A percentile compares a stretch with the other conserved stretches of the same genome.
phyloP scores from a whole-genome alignment of 352 stramenopile genomes.

The Pythium dissimile region DNA sequence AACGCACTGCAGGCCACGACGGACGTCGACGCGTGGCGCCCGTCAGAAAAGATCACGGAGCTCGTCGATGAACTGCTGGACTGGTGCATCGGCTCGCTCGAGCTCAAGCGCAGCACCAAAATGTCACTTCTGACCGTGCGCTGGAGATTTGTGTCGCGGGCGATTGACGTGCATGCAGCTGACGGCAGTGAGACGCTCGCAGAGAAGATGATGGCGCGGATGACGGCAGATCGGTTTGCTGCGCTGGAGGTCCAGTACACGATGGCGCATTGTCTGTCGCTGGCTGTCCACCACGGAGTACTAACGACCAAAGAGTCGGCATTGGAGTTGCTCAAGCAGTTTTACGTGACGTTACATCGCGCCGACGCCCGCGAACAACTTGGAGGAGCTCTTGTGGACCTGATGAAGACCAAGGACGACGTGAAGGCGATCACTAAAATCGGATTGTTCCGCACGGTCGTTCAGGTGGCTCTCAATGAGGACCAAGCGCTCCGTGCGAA shows the following conservation, averaged over 20 bases:
- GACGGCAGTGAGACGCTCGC: not conserved
- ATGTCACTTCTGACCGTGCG: slow-evolving; percentile 7
- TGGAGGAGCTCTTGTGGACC: slow-evolving; percentile 24
- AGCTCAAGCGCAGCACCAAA: slow-evolving; percentile 15
- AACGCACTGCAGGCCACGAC: slow-evolving; percentile 17
- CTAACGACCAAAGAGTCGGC: slow-evolving; percentile 15
- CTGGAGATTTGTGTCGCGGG: slow-evolving; percentile 10
- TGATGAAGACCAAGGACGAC: slow-evolving; percentile 40
- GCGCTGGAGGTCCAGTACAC: slow-evolving; percentile 17
- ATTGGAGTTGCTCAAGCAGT: slow-evolving; percentile 63
- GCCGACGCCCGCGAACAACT: slow-evolving; percentile 27
- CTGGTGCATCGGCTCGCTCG: slow-evolving; percentile 5
- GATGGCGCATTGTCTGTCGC: slow-evolving; percentile 9
- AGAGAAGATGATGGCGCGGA: not conserved
- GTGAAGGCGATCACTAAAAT: slow-evolving; percentile 44
- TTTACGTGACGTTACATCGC: slow-evolving; percentile 61
- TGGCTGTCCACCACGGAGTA: not conserved
- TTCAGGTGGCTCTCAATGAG: slow-evolving; percentile 43
- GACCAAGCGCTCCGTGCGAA: not conserved
- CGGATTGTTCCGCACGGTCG: slow-evolving; percentile 32
- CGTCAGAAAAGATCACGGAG: not conserved
- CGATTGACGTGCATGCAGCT: slow-evolving; percentile 3
- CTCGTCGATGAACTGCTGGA: slow-evolving; percentile 17
- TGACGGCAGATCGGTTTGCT: slow-evolving; percentile 22
- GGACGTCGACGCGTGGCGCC: not conserved